These are phyloP conservation scores for Mortierella alpina DNA, from an alignment of 192 early-diverging fungal species.

Conservation along the genomic window DNA sequence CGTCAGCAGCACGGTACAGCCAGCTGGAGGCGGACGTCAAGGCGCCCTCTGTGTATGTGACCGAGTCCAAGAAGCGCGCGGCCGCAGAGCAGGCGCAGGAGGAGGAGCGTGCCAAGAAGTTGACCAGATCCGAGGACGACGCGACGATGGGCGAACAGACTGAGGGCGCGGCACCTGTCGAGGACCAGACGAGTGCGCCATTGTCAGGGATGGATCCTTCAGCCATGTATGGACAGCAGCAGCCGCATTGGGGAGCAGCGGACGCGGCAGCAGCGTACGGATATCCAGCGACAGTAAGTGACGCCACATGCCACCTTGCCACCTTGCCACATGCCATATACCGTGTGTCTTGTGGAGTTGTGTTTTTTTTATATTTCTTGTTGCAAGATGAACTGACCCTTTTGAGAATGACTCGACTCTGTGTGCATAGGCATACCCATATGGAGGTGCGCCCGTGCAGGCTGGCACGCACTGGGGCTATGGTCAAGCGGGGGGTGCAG, in stretches of 20 bases:
- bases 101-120: conserved; percentile 21
- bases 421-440: conserved; percentile 10
- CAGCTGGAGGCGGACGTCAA: conserved; percentile 59
- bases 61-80: conserved; percentile 55
- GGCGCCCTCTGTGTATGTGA: conserved; percentile 19
- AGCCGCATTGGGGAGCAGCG: conserved; percentile 14
- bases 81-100: conserved; percentile 23
- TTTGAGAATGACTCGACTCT: no score
- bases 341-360: neutral
- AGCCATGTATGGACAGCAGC: conserved; percentile 11
- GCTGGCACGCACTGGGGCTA: conserved; percentile 7
- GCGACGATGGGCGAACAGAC: neutral
- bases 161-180: neutral
- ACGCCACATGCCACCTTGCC: neutral
- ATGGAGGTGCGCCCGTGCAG: conserved; percentile 8
- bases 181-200: neutral
- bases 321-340: neutral
- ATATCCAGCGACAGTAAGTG: conserved; percentile 20
- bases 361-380: no score
- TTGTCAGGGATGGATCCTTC: neutral
- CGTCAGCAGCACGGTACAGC: conserved; percentile 56
- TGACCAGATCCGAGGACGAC: conserved; percentile 15
- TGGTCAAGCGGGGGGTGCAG: neutral
- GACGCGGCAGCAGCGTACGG: conserved; percentile 13
- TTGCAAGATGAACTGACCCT: no score